Evolutionary conservation across 306 rosid species (phyloP).

Genomic region (Quercus robur): DNA sequence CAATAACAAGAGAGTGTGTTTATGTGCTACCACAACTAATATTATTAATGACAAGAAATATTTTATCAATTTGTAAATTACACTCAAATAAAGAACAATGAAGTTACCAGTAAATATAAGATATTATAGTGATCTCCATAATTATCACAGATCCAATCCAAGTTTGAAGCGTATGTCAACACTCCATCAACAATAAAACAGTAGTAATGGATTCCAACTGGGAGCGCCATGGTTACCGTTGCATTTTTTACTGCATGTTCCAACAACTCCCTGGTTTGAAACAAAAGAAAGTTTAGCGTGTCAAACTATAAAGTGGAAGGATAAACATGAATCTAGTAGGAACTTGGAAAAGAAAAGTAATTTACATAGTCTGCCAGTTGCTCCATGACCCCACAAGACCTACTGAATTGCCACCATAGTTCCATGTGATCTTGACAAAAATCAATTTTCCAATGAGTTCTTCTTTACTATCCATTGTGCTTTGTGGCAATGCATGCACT

Average conservation of each 20-base stretch:
- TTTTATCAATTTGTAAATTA: not conserved
- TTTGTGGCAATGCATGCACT: constrained; percentile 21
- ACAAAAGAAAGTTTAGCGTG: constrained; percentile 18
- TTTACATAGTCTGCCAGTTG: constrained; percentile 72
- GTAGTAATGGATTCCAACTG: constrained; percentile 63
- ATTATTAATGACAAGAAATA: not conserved
- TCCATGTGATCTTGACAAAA: constrained; percentile 65
- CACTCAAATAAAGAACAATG: not conserved
- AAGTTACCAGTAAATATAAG: constrained; percentile 74
- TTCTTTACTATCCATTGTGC: constrained; percentile 31
- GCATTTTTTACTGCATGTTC: constrained; percentile 37
- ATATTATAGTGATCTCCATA: constrained; percentile 63
- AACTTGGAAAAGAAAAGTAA: not conserved
- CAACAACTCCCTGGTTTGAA: constrained; percentile 63
- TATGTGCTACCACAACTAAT: not conserved
- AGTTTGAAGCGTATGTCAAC: constrained; percentile 67
- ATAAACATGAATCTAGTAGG: constrained; percentile 3
- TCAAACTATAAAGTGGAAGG: constrained; percentile 5
- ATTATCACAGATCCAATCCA: constrained; percentile 48
- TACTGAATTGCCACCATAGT: constrained; percentile 55
- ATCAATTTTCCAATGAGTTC: constrained; percentile 34
- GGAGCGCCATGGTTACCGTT: constrained; percentile 48
- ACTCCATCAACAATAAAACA: constrained; percentile 76
- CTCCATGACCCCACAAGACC: constrained; percentile 85
- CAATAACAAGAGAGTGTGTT: no score